Evolutionary conservation across 2,329 filamentous ascomycete species (phyloP), one percentile per base, ranked within the genome.

Genomic region (Sodiomyces alkalinus): DNA sequence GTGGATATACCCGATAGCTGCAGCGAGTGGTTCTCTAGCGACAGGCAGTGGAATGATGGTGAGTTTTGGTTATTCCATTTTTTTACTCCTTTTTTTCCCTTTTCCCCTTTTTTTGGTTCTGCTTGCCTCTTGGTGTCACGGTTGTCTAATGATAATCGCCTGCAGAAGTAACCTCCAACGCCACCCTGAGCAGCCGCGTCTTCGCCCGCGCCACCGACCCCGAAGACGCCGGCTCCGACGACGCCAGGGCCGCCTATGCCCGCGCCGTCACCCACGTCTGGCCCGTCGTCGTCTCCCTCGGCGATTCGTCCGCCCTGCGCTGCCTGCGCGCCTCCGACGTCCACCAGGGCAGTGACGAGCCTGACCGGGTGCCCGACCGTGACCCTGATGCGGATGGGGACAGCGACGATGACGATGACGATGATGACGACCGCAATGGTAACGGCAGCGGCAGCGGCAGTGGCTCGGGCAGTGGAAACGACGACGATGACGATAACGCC

Each of bases 171-270:
- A 14, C 17, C 6, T 19, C 18, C 7, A 27, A 27, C n/a, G 14
- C 19, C 26, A 19, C 19, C 2, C 16, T 19, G 12, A 21, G 14
- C 16, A 17, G 19, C 12, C 26, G 19, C 17, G n/a, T 27, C 26
- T 27, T 19, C 19, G 26, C 26, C 17, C 26, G 15, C 26, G 17
- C 26, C 13, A 19, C 9, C 26, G 19, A 17, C 17, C 14, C 26
- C 17, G 19, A 19, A 17, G 19, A 14, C 17, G 26, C 15, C 16
- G 19, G 15, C 23, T 25, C 23, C 13, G 23, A 25, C 10, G 23
- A 35, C 20, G 37, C 40, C 12, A 38, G 40, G 22, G 34, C 37
- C 6, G 26, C 26, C 17, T 27, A 27, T 12, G 26, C 26, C 17
- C 14, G 14, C 4, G 26, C 26, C 26, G 26, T 27, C 9, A 27